phyloP scores from a whole-genome alignment of 768 basidiomycete species.

The Polyporus arcularius region DNA sequence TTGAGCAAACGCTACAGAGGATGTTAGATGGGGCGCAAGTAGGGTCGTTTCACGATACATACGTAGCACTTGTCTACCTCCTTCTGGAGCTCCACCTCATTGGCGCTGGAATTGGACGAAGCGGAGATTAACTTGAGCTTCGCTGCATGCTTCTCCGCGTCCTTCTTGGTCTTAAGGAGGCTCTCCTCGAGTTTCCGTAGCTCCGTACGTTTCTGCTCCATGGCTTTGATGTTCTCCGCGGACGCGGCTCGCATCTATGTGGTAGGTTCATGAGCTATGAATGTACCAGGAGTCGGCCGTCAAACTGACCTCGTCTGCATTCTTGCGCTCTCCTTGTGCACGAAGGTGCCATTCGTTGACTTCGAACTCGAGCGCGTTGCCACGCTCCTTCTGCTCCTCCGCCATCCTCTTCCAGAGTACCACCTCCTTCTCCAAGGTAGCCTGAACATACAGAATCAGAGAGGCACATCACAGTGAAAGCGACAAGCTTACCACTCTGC shows the following conservation, averaged over 20 bases:
- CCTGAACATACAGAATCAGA: constrained; percentile 27
- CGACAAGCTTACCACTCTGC: constrained; percentile 56
- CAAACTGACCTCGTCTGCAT: constrained; percentile 40
- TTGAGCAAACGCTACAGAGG: constrained; percentile 69
- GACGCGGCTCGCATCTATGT: constrained; percentile 7
- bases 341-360: constrained; percentile 34
- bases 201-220: constrained; percentile 37
- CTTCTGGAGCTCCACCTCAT: constrained; percentile 42
- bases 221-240: constrained; percentile 36
- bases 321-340: constrained; percentile 40
- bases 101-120: constrained; percentile 24
- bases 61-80: constrained; percentile 66
- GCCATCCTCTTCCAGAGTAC: constrained; percentile 33
- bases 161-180: constrained; percentile 47
- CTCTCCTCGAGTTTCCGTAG: constrained; percentile 50
- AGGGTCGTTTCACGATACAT: neutral
- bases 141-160: constrained; percentile 48
- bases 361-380: constrained; percentile 35
- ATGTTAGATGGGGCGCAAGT: neutral
- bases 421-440: constrained; percentile 49
- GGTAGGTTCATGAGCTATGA: neutral
- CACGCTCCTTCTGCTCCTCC: constrained; percentile 29
- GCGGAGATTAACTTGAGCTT: constrained; percentile 45
- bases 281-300: neutral
- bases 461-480: neutral